Evolutionary conservation across 2,329 filamentous ascomycete species (phyloP).

Genomic region (Botrytis aclada): DNA sequence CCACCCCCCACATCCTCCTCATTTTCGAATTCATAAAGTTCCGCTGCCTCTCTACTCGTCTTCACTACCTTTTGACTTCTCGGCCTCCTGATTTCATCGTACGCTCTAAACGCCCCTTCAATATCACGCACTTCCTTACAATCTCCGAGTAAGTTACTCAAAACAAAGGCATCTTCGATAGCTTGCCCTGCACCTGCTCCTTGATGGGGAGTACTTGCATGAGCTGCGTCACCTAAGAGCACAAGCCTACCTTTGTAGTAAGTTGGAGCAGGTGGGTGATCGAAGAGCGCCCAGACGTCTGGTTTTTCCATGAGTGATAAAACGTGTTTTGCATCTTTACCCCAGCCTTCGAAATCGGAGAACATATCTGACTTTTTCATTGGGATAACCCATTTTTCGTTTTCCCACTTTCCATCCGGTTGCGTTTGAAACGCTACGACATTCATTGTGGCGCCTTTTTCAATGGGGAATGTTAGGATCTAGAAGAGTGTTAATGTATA

Average conservation of each 20-base stretch:
- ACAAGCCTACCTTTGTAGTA: slow-evolving; percentile 46
- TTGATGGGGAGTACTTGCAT: slow-evolving; percentile 53
- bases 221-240: slow-evolving; percentile 55
- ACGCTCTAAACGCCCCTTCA: slow-evolving; percentile 48
- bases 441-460: slow-evolving; percentile 55
- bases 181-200: slow-evolving; percentile 55
- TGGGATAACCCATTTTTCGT: slow-evolving; percentile 42
- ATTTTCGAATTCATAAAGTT: slow-evolving; percentile 46
- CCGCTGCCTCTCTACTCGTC: slow-evolving; percentile 32
- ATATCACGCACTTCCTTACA: slow-evolving; percentile 39
- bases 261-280: slow-evolving; percentile 45
- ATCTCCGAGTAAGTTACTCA: slow-evolving; percentile 47
- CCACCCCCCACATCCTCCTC: slow-evolving; percentile 40
- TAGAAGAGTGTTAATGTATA: background rate
- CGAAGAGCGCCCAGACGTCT: slow-evolving; percentile 52
- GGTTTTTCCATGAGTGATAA: slow-evolving; percentile 42
- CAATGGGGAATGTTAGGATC: slow-evolving; percentile 39
- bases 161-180: slow-evolving; percentile 51
- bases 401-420: slow-evolving; percentile 38
- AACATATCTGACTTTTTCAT: slow-evolving; percentile 41
- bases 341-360: slow-evolving; percentile 41
- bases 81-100: slow-evolving; percentile 47
- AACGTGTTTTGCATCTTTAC: slow-evolving; percentile 39
- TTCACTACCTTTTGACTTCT: slow-evolving; percentile 35
- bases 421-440: slow-evolving; percentile 39